These are phyloP conservation scores for Candida silvatica DNA, from an alignment of 805 yeast species.

Conservation along the genomic window DNA sequence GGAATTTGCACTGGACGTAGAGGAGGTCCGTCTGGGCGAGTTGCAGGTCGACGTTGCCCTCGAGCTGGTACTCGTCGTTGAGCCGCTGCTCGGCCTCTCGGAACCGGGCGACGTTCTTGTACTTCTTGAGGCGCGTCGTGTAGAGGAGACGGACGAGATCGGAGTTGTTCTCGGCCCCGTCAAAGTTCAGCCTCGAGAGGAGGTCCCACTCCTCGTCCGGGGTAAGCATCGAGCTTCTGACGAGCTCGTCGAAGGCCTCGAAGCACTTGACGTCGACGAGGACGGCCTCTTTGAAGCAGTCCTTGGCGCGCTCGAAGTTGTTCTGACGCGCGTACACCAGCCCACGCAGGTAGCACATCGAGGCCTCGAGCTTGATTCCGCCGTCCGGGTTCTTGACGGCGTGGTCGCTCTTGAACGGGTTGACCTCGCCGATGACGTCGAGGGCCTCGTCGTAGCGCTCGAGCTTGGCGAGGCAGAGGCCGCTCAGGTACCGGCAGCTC, in stretches of 20 bases:
- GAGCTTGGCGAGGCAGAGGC: conserved; percentile 60
- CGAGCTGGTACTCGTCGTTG: conserved; percentile 63
- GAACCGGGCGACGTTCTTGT: conserved; percentile 47
- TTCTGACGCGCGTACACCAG: conserved; percentile 74
- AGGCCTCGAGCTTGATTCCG: conserved; percentile 80
- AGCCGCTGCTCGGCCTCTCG: conserved; percentile 61
- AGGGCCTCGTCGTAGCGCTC: conserved; percentile 85
- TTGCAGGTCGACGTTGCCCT: conserved; percentile 61
- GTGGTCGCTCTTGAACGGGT: conserved; percentile 48
- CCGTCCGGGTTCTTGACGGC: conserved; percentile 51
- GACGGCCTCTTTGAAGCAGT: conserved; percentile 80
- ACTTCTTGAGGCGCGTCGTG: conserved; percentile 67
- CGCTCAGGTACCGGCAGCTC: conserved; percentile 75
- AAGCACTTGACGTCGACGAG: conserved; percentile 83
- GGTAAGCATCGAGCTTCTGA: conserved; percentile 62
- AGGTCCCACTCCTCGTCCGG: conserved; percentile 88
- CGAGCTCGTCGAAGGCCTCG: conserved; percentile 82
- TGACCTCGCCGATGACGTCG: conserved; percentile 73
- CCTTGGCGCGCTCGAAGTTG: conserved; percentile 79
- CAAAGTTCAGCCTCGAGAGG: conserved; percentile 52
- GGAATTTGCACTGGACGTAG: conserved; percentile 71
- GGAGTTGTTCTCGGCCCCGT: conserved; percentile 68
- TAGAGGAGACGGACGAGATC: conserved; percentile 75
- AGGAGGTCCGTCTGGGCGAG: conserved; percentile 60
- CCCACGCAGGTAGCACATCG: conserved; percentile 81